Conservation (phyloP, 2,329 filamentous ascomycete genomes). For the Aspergillus uvarum region DNA sequence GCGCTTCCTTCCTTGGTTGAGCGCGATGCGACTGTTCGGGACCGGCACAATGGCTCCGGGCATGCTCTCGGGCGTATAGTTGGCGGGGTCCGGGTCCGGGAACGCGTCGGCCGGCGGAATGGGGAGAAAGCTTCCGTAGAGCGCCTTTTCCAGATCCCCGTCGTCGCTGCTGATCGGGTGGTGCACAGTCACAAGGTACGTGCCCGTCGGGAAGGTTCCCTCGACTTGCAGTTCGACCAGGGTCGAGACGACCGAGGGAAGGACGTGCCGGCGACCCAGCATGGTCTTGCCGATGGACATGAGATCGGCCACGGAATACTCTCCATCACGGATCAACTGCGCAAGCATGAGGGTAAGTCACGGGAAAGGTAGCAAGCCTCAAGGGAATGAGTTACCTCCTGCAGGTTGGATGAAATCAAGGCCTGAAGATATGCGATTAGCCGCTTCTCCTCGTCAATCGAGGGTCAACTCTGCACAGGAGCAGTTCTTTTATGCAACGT, state of each 20-base stretch:
- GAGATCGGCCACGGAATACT: constrained; percentile 86
- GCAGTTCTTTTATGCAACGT: constrained; percentile 19
- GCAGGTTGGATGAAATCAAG: constrained; percentile 77
- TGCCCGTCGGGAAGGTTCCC: constrained; percentile 86
- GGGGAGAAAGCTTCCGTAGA: constrained; percentile 90
- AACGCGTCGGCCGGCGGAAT: constrained; percentile 70
- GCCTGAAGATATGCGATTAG: constrained; percentile 29
- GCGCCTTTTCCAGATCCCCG: constrained; percentile 78
- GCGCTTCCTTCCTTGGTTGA: constrained; percentile 74
- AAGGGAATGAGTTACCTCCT: constrained; percentile 60
- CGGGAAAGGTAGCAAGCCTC: not conserved
- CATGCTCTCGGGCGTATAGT: constrained; percentile 66
- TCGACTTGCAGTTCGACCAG: constrained; percentile 88
- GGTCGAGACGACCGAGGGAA: constrained; percentile 75
- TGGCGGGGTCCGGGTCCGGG: constrained; percentile 61
- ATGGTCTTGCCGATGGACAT: constrained; percentile 90
- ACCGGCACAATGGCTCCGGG: constrained; percentile 78
- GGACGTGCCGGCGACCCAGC: constrained; percentile 88
- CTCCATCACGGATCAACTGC: constrained; percentile 83
- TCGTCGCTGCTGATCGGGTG: constrained; percentile 83
- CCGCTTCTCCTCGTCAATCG: not conserved
- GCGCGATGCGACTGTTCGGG: constrained; percentile 62
- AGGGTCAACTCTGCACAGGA: not conserved
- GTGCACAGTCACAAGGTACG: constrained; percentile 92
- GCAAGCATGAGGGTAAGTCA: constrained; percentile 2